Conservation (phyloP, 441 rosid genomes). For the Eutrema salsugineum region DNA sequence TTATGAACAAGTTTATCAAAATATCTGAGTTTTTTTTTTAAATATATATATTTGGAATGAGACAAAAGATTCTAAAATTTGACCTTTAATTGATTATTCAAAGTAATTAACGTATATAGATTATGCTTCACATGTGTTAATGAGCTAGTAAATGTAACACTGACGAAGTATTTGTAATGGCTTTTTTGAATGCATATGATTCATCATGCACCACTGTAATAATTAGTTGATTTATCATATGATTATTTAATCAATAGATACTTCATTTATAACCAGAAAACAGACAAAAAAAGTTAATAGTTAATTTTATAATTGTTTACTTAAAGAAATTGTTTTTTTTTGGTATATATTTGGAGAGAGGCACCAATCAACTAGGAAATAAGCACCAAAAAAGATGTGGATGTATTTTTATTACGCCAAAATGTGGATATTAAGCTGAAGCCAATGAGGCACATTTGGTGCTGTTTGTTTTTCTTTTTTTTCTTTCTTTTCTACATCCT, state of each 20-base stretch:
- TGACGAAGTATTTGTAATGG: not conserved
- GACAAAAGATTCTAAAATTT: not conserved
- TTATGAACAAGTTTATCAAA: not conserved
- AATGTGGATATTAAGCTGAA: not conserved
- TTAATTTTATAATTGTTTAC: not conserved
- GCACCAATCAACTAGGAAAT: constrained; percentile 31
- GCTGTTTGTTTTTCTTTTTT: too few relatives aligned
- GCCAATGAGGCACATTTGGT: too few relatives aligned
- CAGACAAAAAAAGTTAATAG: not conserved
- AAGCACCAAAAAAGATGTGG: constrained; percentile 30
- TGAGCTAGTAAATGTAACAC: not conserved
- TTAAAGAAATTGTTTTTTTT: not conserved
- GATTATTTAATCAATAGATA: not conserved
- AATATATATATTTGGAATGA: not conserved
- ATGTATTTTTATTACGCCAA: constrained; percentile 1
- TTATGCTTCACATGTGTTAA: not conserved
- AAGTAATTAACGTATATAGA: not conserved
- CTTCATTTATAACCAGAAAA: not conserved
- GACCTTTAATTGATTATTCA: not conserved
- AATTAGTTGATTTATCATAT: not conserved
- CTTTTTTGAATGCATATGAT: not conserved
- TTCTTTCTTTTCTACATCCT: too few relatives aligned
- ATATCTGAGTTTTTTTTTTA: not conserved
- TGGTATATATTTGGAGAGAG: constrained; percentile 23
- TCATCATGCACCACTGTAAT: not conserved